These are phyloP conservation scores for Pestalotiopsis fici DNA, from an alignment of 2,329 filamentous ascomycete species.

Conservation along the genomic window DNA sequence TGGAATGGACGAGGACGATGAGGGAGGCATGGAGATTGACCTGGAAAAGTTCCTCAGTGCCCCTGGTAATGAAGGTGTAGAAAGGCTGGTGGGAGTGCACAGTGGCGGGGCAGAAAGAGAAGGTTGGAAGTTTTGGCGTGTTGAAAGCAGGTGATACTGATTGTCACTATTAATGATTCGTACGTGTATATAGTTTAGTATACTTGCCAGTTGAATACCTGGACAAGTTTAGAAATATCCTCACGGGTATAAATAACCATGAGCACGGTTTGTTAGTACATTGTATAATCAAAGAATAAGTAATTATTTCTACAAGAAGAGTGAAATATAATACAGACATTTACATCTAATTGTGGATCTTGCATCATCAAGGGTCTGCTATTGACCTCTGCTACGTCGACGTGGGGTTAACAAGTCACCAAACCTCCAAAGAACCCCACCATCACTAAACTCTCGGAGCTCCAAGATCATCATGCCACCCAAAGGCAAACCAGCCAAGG, in stretches of 20 bases:
- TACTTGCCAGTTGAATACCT: background rate
- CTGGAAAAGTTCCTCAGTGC: conserved; percentile 81
- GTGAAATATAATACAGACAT: background rate
- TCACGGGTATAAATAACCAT: background rate
- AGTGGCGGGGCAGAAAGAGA: conserved; percentile 68
- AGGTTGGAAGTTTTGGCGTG: conserved; percentile 86
- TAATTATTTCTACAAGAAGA: no score
- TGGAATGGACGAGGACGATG: conserved; percentile 72
- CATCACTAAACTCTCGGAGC: conserved; percentile 3
- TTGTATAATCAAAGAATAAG: no score
- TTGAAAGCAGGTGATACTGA: conserved; percentile 45
- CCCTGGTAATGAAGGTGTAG: conserved; percentile 81
- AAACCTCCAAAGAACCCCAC: conserved; percentile 6
- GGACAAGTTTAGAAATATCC: background rate
- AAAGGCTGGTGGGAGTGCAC: conserved; percentile 80
- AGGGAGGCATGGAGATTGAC: conserved; percentile 90
- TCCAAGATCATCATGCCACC: conserved; percentile 25
- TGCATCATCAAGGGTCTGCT: background rate
- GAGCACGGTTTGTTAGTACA: background rate
- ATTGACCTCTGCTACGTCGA: background rate
- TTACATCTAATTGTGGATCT: background rate
- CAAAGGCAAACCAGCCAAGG: conserved; percentile 25
- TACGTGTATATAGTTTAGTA: background rate
- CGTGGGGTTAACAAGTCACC: conserved; percentile 4
- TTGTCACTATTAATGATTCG: background rate